Conservation (phyloP, 257 asterid genomes). For the Voacanga thouarsii region DNA sequence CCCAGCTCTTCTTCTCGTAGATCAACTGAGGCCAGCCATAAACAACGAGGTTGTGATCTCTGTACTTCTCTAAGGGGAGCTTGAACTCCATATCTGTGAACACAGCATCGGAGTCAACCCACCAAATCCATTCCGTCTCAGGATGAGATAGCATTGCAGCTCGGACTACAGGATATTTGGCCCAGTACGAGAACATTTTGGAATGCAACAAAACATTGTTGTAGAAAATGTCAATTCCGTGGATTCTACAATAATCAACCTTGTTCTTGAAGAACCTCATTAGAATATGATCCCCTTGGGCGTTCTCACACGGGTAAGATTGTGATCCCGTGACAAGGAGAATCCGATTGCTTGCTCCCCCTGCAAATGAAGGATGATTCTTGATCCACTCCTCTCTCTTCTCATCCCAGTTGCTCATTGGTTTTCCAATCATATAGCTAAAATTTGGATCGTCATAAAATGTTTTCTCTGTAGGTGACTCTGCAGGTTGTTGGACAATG, state of each 20-base stretch:
- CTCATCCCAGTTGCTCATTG: conserved; percentile 19
- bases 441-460: not conserved
- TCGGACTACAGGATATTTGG: conserved; percentile 71
- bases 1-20: conserved; percentile 65
- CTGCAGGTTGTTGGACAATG: not conserved
- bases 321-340: conserved; percentile 20
- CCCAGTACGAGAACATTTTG: conserved; percentile 86
- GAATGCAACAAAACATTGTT: conserved; percentile 73
- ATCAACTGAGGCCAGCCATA: conserved; percentile 77
- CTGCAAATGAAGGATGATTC: conserved; percentile 9
- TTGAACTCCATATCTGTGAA: conserved; percentile 90
- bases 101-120: conserved; percentile 98
- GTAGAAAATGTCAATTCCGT: conserved; percentile 81
- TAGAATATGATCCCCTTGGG: conserved; percentile 61
- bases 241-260: conserved; percentile 86
- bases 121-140: conserved; percentile 99
- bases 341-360: not conserved
- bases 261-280: conserved; percentile 82
- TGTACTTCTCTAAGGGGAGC: conserved; percentile 63
- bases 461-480: not conserved
- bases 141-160: conserved; percentile 97
- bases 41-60: conserved; percentile 56
- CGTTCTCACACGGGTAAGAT: conserved; percentile 31
- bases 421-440: not conserved
- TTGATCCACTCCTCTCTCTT: conserved; percentile 19